Percentiles rank a stretch among this genome's conserved stretches.
Evolutionary conservation across 495 filamentous ascomycete species (phyloP).

Genomic region (Daldinia decipiens): DNA sequence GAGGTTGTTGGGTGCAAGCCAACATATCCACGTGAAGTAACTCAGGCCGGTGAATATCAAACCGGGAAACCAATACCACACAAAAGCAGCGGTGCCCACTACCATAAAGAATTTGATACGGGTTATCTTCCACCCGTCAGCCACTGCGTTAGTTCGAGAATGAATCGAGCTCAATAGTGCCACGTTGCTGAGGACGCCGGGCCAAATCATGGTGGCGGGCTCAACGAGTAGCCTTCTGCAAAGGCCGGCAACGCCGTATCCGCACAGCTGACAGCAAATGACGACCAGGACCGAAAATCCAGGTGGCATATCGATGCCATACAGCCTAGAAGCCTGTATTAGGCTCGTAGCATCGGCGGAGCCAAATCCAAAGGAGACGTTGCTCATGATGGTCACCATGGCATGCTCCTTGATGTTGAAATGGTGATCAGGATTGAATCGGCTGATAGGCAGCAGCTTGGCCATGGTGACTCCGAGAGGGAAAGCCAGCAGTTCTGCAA

Average conservation of each 20-base stretch:
- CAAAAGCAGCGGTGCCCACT: slow-evolving; percentile 37
- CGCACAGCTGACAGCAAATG: slow-evolving; percentile 52
- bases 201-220: slow-evolving; percentile 46
- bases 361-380: slow-evolving; percentile 48
- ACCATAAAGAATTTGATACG: slow-evolving; percentile 46
- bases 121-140: slow-evolving; percentile 44
- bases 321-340: slow-evolving; percentile 57
- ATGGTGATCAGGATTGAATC: slow-evolving; percentile 51
- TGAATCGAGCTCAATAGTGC: slow-evolving; percentile 45
- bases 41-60: slow-evolving; percentile 45
- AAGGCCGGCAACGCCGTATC: slow-evolving; percentile 58
- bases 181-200: slow-evolving; percentile 44
- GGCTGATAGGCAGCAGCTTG: slow-evolving; percentile 38
- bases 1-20: slow-evolving; percentile 47
- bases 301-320: slow-evolving; percentile 55
- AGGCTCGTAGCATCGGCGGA: slow-evolving; percentile 59
- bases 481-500: slow-evolving; percentile 43
- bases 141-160: slow-evolving; percentile 38
- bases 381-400: slow-evolving; percentile 51
- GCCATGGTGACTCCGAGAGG: slow-evolving; percentile 42
- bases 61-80: slow-evolving; percentile 48
- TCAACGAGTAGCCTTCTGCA: slow-evolving; percentile 57
- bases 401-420: slow-evolving; percentile 58
- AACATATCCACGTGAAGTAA: slow-evolving; percentile 49
- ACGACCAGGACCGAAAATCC: slow-evolving; percentile 54